phyloP scores from a whole-genome alignment of 2,329 filamentous ascomycete species.

The Phialophora macrospora region DNA sequence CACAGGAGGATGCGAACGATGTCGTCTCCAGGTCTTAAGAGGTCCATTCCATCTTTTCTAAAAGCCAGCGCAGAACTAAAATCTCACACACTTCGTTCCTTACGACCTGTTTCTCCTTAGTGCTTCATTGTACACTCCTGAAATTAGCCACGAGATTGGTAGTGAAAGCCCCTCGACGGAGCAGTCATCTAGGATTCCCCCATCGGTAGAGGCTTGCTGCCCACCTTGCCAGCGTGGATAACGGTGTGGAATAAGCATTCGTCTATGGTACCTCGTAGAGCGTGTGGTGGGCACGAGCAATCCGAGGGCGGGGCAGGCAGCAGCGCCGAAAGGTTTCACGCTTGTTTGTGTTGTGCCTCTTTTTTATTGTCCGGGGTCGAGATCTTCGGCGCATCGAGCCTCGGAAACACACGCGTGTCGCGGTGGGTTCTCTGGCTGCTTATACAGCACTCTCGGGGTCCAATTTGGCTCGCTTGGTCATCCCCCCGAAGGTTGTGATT shows the following conservation, averaged over 20 bases:
- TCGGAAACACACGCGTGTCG: neutral
- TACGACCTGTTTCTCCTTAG: neutral
- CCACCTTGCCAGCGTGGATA: neutral
- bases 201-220: neutral
- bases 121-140: neutral
- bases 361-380: neutral
- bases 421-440: neutral
- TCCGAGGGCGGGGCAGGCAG: neutral
- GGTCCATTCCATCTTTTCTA: neutral
- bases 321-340: neutral
- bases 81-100: constrained; percentile 2
- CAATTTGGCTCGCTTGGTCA: neutral
- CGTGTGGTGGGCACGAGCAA: too few relatives aligned
- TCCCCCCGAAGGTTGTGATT: neutral
- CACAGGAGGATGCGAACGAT: neutral
- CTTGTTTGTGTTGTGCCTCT: neutral
- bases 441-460: neutral
- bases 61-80: constrained; percentile 5
- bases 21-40: neutral
- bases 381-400: neutral
- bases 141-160: neutral
- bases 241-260: neutral
- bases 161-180: neutral
- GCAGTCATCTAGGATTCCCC: neutral
- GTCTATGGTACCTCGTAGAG: too few relatives aligned